Percentiles rank a stretch among this genome's conserved stretches.
Evolutionary conservation across 2,329 filamentous ascomycete genomes (phyloP).

Genomic region (Macrophomina phaseolina): DNA sequence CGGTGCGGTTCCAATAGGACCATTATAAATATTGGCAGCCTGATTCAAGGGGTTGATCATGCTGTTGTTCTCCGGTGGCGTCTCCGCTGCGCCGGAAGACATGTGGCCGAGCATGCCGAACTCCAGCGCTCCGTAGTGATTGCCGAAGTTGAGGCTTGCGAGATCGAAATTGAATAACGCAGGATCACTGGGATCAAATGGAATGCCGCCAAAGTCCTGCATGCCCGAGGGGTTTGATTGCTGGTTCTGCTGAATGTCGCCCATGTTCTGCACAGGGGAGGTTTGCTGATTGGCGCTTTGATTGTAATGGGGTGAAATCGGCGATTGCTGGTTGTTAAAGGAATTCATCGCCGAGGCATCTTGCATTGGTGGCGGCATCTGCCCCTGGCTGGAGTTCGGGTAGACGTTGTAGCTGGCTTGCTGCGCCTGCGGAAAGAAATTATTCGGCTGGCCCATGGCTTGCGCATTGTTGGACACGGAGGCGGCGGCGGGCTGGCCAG

Average conservation of each 20-base stretch:
- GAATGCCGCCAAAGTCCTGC: constrained; percentile 58
- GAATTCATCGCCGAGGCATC: constrained; percentile 52
- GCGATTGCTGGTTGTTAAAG: constrained; percentile 72
- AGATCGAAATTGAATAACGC: constrained; percentile 95
- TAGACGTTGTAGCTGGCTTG: constrained; percentile 48
- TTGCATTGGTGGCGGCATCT: constrained; percentile 50
- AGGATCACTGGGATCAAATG: constrained; percentile 92
- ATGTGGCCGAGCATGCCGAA: constrained; percentile 97
- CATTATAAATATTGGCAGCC: constrained; percentile 44
- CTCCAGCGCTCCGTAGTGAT: constrained; percentile 92
- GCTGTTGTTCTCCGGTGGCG: constrained; percentile 67
- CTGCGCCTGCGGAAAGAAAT: constrained; percentile 51
- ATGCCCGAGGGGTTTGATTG: constrained; percentile 45
- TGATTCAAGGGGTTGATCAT: constrained; percentile 43
- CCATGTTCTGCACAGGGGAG: constrained; percentile 51
- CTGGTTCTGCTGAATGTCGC: constrained; percentile 54
- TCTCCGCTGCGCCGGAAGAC: constrained; percentile 87
- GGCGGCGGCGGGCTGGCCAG: constrained; percentile 34
- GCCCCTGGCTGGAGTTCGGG: constrained; percentile 43
- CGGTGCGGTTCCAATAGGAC: constrained; percentile 41
- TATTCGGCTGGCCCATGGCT: constrained; percentile 41
- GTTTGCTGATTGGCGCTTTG: constrained; percentile 60
- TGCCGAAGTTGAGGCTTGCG: constrained; percentile 92
- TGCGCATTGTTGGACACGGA: constrained; percentile 32
- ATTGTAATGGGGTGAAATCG: constrained; percentile 73